Percentiles rank a stretch among this genome's conserved stretches.
These are phyloP conservation scores for Xerocomus cyaneibrunnescens DNA, from an alignment of 1,284 basidiomycete species.

Conservation along the genomic window DNA sequence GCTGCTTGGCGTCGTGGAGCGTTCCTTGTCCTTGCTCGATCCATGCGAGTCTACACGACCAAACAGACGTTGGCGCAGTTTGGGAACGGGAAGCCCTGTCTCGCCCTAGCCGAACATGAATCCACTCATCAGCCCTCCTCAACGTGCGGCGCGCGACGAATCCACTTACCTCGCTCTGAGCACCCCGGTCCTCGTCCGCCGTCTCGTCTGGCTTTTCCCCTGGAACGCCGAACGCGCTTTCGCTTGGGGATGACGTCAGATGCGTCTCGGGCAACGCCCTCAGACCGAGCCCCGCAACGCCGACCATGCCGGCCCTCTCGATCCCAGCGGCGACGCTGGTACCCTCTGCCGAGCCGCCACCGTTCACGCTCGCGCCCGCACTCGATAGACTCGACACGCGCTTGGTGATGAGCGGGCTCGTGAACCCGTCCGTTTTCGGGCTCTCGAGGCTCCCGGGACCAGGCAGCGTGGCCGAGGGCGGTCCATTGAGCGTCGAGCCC, in stretches of 20 bases:
- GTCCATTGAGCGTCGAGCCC: conserved; percentile 26
- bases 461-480: conserved; percentile 24
- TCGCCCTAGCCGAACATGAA: conserved; percentile 41
- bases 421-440: conserved; percentile 34
- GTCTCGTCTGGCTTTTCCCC: conserved; percentile 34
- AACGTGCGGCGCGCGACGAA: background rate
- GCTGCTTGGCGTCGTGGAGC: conserved; percentile 13
- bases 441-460: conserved; percentile 42
- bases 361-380: conserved; percentile 27
- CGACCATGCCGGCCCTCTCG: conserved; percentile 18
- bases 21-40: conserved; percentile 40
- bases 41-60: conserved; percentile 53
- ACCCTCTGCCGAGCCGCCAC: conserved; percentile 24
- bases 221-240: conserved; percentile 50
- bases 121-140: background rate
- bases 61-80: conserved; percentile 52
- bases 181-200: conserved; percentile 58
- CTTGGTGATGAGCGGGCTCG: conserved; percentile 21
- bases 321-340: conserved; percentile 12
- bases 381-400: conserved; percentile 36
- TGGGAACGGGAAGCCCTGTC: conserved; percentile 33
- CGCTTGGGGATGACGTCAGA: conserved; percentile 58
- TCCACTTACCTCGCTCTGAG: conserved; percentile 64
- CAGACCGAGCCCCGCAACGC: conserved; percentile 31
- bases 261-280: conserved; percentile 39